These are phyloP conservation scores for Aspergillus proliferans DNA, from an alignment of 2,329 filamentous ascomycete species.

Conservation along the genomic window DNA sequence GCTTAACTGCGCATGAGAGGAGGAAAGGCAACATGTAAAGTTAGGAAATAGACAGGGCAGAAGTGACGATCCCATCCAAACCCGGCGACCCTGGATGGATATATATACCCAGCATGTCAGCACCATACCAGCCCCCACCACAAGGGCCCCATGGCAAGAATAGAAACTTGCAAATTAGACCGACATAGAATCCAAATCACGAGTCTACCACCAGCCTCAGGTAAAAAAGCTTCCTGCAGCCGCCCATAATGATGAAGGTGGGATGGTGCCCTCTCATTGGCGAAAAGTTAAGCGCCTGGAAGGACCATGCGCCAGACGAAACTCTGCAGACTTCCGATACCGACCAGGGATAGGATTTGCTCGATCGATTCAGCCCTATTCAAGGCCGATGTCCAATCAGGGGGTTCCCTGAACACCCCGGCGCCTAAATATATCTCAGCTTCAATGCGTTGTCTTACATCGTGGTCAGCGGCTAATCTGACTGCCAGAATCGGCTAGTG, in stretches of 20 bases:
- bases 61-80: neutral
- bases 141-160: neutral
- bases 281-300: constrained; percentile 13
- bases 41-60: constrained; percentile 1
- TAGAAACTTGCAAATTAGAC: neutral
- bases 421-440: neutral
- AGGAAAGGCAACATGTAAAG: too few species aligned
- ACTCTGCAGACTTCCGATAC: constrained; percentile 11
- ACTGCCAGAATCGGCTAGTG: constrained; percentile 18
- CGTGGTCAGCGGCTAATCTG: constrained; percentile 14
- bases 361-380: neutral
- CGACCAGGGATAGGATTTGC: neutral
- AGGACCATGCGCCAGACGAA: constrained; percentile 21
- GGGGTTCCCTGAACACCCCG: neutral
- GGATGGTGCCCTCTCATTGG: constrained; percentile 17
- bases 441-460: constrained; percentile 5
- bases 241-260: constrained; percentile 14
- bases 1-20: too few species aligned
- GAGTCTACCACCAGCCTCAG: constrained; percentile 22
- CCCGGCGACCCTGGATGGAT: neutral
- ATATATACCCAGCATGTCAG: neutral
- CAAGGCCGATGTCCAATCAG: neutral
- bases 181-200: neutral
- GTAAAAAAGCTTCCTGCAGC: constrained; percentile 18
- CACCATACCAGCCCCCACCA: neutral